Percentiles rank a stretch among this genome's conserved stretches.
Conservation (phyloP, 495 filamentous ascomycete genomes). For the Oidiodendron maius region DNA sequence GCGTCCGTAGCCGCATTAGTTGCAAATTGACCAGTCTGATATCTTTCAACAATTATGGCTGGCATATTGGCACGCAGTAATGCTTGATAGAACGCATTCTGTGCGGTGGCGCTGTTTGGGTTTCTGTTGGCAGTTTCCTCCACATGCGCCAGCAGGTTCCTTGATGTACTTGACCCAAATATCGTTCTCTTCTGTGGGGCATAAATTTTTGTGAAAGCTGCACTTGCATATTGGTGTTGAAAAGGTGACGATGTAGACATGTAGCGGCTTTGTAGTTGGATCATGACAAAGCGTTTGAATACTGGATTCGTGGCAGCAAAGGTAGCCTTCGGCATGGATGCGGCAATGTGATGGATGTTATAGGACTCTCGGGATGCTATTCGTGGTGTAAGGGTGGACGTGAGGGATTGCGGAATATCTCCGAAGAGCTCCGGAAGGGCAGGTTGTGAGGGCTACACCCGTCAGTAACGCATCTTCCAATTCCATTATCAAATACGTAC, state of each 20-base stretch:
- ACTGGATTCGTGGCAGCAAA: constrained; percentile 33
- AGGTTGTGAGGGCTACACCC: background rate
- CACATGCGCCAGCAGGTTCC: constrained; percentile 42
- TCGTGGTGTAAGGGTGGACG: constrained; percentile 7
- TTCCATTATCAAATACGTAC: background rate
- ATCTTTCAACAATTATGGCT: constrained; percentile 82
- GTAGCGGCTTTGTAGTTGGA: constrained; percentile 10
- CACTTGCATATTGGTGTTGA: constrained; percentile 8
- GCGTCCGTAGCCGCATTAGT: constrained; percentile 65
- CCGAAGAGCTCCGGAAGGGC: constrained; percentile 16
- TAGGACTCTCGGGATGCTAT: constrained; percentile 8
- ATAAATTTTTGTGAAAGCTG: constrained; percentile 14
- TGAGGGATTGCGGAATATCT: constrained; percentile 12
- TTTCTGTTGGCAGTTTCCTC: constrained; percentile 92
- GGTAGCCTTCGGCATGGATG: constrained; percentile 24
- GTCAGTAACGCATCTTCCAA: background rate
- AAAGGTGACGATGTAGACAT: constrained; percentile 15
- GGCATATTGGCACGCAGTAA: constrained; percentile 90
- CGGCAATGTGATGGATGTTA: constrained; percentile 24
- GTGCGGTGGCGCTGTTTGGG: constrained; percentile 74
- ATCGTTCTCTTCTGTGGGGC: constrained; percentile 16
- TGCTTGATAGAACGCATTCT: constrained; percentile 89
- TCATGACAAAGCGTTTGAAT: constrained; percentile 20
- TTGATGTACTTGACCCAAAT: constrained; percentile 26
- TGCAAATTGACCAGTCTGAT: constrained; percentile 79